Evolutionary conservation across 2,329 filamentous ascomycete species (phyloP).

Genomic region (Fusarium musae): DNA sequence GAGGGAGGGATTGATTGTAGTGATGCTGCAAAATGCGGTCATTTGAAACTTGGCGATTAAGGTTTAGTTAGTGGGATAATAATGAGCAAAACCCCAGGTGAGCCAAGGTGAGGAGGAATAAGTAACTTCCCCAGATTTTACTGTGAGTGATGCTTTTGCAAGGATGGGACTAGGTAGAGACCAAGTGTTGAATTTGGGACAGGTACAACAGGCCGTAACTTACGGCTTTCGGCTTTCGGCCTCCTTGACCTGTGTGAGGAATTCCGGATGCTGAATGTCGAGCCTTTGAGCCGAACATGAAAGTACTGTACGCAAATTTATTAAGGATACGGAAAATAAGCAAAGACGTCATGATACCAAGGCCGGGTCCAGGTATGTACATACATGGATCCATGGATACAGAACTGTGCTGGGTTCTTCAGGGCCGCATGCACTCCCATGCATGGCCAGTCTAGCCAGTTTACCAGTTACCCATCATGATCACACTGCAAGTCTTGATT

Average conservation of each 20-base stretch:
- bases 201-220: no score
- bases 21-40: neutral
- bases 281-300: conserved; percentile 42
- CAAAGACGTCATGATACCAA: conserved; percentile 28
- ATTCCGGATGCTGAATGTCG: neutral
- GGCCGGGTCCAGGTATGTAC: neutral
- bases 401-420: neutral
- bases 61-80: neutral
- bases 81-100: conserved; percentile 4
- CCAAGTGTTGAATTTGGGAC: neutral
- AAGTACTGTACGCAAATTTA: neutral
- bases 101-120: conserved; percentile 20
- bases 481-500: conserved; percentile 24
- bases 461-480: conserved; percentile 27
- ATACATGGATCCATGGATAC: neutral
- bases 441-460: neutral
- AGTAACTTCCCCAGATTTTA: conserved; percentile 25
- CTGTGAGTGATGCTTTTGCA: neutral
- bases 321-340: neutral
- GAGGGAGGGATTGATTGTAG: neutral
- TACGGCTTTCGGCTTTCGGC: conserved; percentile 56
- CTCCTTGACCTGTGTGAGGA: conserved; percentile 51
- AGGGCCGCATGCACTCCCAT: neutral
- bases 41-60: neutral
- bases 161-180: conserved; percentile 6